Base-by-base conservation (phyloP, 352 stramenopile species). In the Peronosclerospora sorghi region DNA sequence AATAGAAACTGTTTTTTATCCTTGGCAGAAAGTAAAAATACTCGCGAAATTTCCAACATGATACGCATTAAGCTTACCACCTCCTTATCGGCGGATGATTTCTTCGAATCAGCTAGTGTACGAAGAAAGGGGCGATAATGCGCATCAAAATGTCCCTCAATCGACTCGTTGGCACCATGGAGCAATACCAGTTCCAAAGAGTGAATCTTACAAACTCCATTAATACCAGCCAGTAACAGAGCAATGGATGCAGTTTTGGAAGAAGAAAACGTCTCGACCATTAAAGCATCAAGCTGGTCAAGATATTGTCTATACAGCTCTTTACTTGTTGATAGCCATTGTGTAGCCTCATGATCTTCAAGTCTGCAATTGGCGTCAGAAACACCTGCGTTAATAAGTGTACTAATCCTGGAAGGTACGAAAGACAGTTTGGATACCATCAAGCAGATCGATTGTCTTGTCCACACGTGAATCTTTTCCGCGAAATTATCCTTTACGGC, bases 1-100 rank as follows among this genome's bases (percentile, higher is more conserved):
- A 84, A 45, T 37, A 88, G 40, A 45, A 86, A 85, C 13, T 58
- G 37, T 34, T 81, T 83, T 49, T 88, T 88, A 37, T 83, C 68
- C 1, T 46, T 23, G 6, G 64, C 62, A 36, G 60, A 48, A 12
- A 68, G 23, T 32, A 84, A 78, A 48, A 86, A 83, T 21, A 65
- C 63, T 9, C 65, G 65, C 19, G 54, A 59, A 6, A 73, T 51
- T 20, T 59, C 45, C 7, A 87, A 51, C 10, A 65, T 47, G 30
- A 48, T 41, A 34, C 53, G 48, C 37, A 62, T 64, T 12, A 50
- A 59, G 15, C 53, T 60, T n/a, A 27, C 27, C 13, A 56, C 36
- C 4, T 19, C 54, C 32, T 51, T 52, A 17, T 19, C 40, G n/a
- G 56, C 36, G 5, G 34, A 9, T 19, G 38, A 56, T 54, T 48